Conservation (phyloP, 441 rosid species). For the Gossypium aridum region DNA sequence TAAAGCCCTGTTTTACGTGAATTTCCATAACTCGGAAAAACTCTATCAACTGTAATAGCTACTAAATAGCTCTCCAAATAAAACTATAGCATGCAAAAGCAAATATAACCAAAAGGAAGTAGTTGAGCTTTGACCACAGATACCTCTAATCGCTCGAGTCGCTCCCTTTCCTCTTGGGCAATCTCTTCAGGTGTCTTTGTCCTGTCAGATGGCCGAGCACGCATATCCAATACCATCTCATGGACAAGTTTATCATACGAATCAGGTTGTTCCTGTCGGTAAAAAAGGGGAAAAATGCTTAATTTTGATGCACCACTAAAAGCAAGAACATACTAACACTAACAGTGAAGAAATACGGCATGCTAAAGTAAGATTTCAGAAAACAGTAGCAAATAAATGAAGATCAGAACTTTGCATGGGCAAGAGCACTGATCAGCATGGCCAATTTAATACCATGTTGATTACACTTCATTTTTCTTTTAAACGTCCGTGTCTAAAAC, state of each 20-base stretch:
- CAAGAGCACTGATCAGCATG: background rate
- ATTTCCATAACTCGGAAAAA: constrained; percentile 1
- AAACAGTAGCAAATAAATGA: constrained; percentile 1
- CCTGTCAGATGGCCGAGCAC: constrained; percentile 79
- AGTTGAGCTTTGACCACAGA: constrained; percentile 10
- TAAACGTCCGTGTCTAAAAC: no score
- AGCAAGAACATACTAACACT: background rate
- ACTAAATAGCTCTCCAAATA: background rate
- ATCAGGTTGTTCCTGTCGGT: constrained; percentile 42
- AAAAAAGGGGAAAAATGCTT: background rate
- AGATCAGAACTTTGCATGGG: background rate
- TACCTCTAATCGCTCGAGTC: constrained; percentile 76
- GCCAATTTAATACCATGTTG: background rate
- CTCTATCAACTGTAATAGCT: background rate
- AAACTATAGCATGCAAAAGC: background rate
- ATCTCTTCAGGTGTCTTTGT: constrained; percentile 87
- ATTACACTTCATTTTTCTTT: no score
- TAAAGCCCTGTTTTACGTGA: background rate
- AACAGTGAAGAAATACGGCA: background rate
- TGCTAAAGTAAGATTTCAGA: background rate
- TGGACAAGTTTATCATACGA: constrained; percentile 52
- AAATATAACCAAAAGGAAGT: background rate
- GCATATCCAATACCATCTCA: constrained; percentile 56
- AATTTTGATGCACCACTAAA: background rate
- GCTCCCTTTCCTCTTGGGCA: constrained; percentile 83